These are phyloP conservation scores for Colletotrichum australisinense DNA, from an alignment of 2,329 filamentous ascomycete species.

Conservation along the genomic window DNA sequence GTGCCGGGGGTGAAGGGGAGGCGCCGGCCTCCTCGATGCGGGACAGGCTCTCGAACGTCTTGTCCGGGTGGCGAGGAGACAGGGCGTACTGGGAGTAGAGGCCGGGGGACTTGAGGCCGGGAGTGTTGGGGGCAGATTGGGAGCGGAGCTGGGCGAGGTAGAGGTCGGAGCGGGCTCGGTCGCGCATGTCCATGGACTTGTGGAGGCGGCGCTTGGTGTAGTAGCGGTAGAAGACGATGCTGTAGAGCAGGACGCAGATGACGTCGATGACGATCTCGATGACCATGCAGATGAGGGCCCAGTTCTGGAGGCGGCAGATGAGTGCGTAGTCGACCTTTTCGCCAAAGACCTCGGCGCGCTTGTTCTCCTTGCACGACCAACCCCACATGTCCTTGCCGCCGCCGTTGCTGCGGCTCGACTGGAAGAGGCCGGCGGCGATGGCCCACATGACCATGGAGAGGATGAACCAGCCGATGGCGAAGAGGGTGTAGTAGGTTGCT, in stretches of 20 bases:
- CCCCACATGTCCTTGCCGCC: constrained; percentile 94
- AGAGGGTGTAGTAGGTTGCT: constrained; percentile 93
- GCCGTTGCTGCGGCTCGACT: constrained; percentile 76
- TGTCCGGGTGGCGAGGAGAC: constrained; percentile 53
- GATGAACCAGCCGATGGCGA: constrained; percentile 93
- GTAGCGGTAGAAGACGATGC: constrained; percentile 95
- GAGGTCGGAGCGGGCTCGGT: constrained; percentile 92
- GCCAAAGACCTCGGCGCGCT: constrained; percentile 79
- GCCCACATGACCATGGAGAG: constrained; percentile 95
- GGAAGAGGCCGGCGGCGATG: constrained; percentile 84
- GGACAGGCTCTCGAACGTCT: constrained; percentile 64
- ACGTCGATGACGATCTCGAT: constrained; percentile 96
- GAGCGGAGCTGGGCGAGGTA: constrained; percentile 88
- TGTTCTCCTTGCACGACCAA: constrained; percentile 95
- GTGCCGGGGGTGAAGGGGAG: constrained; percentile 64
- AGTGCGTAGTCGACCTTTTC: constrained; percentile 89
- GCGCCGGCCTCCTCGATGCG: constrained; percentile 47
- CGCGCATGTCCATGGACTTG: constrained; percentile 96
- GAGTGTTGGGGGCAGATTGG: constrained; percentile 95
- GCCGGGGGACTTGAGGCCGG: constrained; percentile 78
- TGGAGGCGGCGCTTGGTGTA: constrained; percentile 95
- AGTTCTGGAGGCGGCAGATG: constrained; percentile 93
- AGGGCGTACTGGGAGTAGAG: constrained; percentile 57
- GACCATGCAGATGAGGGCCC: constrained; percentile 95
- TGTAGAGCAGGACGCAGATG: constrained; percentile 93